Base-by-base conservation (phyloP, 345 rosid genomes). In the Pistacia integerrima region DNA sequence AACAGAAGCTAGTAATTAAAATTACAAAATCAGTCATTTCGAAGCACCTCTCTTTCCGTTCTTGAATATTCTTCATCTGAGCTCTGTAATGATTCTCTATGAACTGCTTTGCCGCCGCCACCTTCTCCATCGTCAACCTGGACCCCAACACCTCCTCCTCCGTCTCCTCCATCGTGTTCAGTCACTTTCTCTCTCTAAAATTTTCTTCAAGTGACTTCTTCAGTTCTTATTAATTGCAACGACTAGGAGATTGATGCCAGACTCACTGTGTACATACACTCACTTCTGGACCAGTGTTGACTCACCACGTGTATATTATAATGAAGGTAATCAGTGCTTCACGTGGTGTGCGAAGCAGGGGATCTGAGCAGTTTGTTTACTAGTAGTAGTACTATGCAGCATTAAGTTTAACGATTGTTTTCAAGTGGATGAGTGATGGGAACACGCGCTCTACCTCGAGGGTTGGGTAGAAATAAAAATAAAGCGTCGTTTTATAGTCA, bases 101-200 rank as follows among this genome's bases (percentile, higher is more conserved):
- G 87, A 84, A 94, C 93, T 94, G 93, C 79, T 94, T 94, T 38
- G 98, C 94, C 18, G 97, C 98, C 25, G 98, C 98, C 74, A 94
- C 98, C 77, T 87, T 94, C 95, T 94, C 98, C 98, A 94, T 90
- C 77, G 98, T 94, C 85, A 93, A 89, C 81, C 91, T 93, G 81
- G 97, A 92, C 76, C 97, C 97, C 76, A 87, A 51, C 74, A 88
- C 91, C 87, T 90, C 94, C 76, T 84, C 90, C 51, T 77, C 90
- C 49, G 83, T 92, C 80, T 85, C 90, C 78, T 80, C 85, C 67
- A 89, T 88, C 9, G 77, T 89, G 73, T 56, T 60, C 44, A 20
- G 64, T 77, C 75, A 48, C 75, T 71, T 74, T 71, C 85, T 74
- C 80, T 80, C 66, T 62, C 36, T 44, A 13, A 67, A 63, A 41